A percentile compares a stretch with the other conserved stretches of the same genome.
phyloP scores from a whole-genome alignment of 2,329 filamentous ascomycete genomes.

The Sclerotiophoma versabilis region DNA sequence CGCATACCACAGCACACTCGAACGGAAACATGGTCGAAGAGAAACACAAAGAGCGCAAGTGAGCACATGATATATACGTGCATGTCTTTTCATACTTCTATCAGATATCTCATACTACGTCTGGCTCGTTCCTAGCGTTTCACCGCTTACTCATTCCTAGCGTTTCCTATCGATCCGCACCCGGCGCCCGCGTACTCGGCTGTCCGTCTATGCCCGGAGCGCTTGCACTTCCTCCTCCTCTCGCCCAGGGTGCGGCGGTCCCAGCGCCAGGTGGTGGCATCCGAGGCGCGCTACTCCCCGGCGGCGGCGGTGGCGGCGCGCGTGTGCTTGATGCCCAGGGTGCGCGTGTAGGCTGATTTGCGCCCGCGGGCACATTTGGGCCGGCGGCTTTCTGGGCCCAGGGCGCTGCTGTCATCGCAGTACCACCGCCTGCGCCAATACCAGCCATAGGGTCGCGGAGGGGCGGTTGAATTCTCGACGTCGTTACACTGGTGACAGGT shows the following conservation, averaged over 20 bases:
- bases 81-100: too few species aligned
- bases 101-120: too few species aligned
- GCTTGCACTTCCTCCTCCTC: not conserved
- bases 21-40: too few species aligned
- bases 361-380: constrained; percentile 31
- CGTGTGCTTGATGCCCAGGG: constrained; percentile 36
- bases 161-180: too few species aligned
- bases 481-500: not conserved
- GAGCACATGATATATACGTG: too few species aligned
- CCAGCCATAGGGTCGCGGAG: constrained; percentile 7
- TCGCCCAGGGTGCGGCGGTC: constrained; percentile 40
- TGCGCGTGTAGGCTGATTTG: constrained; percentile 44
- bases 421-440: not conserved
- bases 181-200: constrained; percentile 33
- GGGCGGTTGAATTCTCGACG: not conserved
- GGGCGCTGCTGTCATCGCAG: constrained; percentile 8
- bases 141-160: too few species aligned
- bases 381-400: constrained; percentile 10
- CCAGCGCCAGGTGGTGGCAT: constrained; percentile 24
- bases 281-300: constrained; percentile 27
- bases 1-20: too few species aligned
- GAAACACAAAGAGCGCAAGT: too few species aligned
- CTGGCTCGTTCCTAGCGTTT: too few species aligned
- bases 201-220: constrained; percentile 11
- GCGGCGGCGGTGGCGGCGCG: constrained; percentile 26